Evolutionary conservation across 2,329 filamentous ascomycete genomes (phyloP), one percentile per base, ranked within the genome.

Genomic region (Dichotomopilus funicola): DNA sequence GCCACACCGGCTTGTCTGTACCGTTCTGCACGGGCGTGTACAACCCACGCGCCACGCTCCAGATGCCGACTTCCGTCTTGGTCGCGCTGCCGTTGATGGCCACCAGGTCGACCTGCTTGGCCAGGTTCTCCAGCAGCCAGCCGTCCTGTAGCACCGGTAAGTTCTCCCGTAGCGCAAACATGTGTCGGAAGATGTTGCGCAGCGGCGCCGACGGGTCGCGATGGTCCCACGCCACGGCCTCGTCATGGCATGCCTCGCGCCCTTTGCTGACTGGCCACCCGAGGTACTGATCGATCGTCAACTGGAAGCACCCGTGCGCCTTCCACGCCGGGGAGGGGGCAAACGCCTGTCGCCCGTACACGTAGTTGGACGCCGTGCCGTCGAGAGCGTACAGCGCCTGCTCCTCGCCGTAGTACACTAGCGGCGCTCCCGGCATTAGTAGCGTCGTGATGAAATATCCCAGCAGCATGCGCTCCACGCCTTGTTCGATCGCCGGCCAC

Each of bases 291-390:
- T 73, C 73, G 42, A 77, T 76, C 31, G 74, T 73, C 6, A 83
- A 71, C 9, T 69, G 68, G 68, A 84, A 85, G 64, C 82, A 86
- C 3, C 82, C 82, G 62, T 86, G 82, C 33, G 76, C 73, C 61
- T 81, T 79, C 82, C 82, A 86, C 1, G 81, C 82, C 1, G 77
- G 78, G 4, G 79, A 75, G 1, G 81, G 76, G 4, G 78, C 78
- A 77, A 86, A 84, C 0, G 82, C 71, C 65, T 82, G 80, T 58
- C 82, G 77, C 11, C 82, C 82, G 64, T 79, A 86, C 36, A 86
- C 76, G 61, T 85, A 86, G 62, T 86, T 84, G 53, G 70, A 68
- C 1, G 82, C 81, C 0, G 81, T 83, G 53, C 78, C 82, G 64
- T 86, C 82, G 1, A 85, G 68, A 0, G 82, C 69, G 59, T 85